These are phyloP conservation scores for Takashimella koratensis DNA, from an alignment of 1,284 basidiomycete species.

Conservation along the genomic window DNA sequence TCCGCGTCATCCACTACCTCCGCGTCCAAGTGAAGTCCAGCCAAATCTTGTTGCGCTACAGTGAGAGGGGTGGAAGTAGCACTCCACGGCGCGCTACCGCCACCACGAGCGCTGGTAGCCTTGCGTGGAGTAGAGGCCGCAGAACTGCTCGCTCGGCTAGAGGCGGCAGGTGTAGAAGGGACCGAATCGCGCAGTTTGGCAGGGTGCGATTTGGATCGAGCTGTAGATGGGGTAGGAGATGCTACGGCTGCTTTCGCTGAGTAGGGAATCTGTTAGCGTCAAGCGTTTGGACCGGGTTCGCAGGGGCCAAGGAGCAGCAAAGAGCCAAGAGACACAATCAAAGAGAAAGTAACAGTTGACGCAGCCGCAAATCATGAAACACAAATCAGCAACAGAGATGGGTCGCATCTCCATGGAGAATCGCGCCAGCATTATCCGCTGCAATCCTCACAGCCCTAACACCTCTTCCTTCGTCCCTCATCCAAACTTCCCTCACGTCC, in stretches of 20 bases:
- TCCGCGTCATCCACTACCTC: conserved; percentile 48
- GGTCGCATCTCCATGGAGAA: neutral
- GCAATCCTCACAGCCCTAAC: neutral
- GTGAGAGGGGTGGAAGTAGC: conserved; percentile 12
- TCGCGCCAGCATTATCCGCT: no score
- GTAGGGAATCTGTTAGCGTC: neutral
- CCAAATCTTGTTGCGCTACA: conserved; percentile 56
- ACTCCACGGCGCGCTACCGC: neutral
- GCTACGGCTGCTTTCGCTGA: neutral
- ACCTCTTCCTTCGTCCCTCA: no score
- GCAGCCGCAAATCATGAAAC: no score
- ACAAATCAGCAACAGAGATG: neutral
- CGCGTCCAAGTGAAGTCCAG: conserved; percentile 64
- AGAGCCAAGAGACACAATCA: neutral
- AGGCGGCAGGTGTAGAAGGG: conserved; percentile 6
- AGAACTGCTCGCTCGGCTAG: conserved; percentile 11
- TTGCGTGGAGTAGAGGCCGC: conserved; percentile 44
- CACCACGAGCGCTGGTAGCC: conserved; percentile 1
- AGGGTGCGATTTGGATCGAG: conserved; percentile 32
- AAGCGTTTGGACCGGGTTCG: neutral
- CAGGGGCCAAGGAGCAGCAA: no score
- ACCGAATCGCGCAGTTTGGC: conserved; percentile 25
- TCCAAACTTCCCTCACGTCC: no score
- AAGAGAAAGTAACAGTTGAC: neutral
- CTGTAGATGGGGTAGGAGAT: conserved; percentile 20